Evolutionary conservation across 2,329 filamentous ascomycete species (phyloP).

Genomic region (Cordyceps militaris): DNA sequence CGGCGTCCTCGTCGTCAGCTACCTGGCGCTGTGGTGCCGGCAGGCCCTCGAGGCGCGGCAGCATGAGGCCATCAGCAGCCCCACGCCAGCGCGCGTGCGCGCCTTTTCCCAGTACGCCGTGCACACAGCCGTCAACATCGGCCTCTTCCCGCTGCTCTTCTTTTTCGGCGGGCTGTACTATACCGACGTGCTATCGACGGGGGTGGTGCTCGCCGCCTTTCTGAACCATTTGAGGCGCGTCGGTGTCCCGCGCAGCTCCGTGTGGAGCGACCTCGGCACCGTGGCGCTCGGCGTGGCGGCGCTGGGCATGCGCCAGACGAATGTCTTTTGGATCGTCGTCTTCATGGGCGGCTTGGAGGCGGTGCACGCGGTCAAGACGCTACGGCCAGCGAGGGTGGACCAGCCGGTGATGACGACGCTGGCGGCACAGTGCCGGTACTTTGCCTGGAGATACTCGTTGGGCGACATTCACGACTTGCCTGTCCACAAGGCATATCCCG

Average conservation of each 20-base stretch:
- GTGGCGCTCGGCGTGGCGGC: conserved; percentile 56
- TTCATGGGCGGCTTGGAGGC: conserved; percentile 61
- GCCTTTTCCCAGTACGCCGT: conserved; percentile 35
- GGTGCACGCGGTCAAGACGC: conserved; percentile 42
- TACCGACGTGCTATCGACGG: conserved; percentile 79
- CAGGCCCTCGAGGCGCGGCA: conserved; percentile 41
- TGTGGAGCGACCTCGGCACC: conserved; percentile 35
- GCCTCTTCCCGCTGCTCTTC: conserved; percentile 81
- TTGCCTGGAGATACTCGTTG: conserved; percentile 35
- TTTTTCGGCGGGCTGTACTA: conserved; percentile 97
- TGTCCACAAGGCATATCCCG: conserved; percentile 38
- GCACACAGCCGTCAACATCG: conserved; percentile 69
- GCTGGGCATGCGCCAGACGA: conserved; percentile 82
- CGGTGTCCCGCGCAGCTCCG: conserved; percentile 23
- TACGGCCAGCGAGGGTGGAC: conserved; percentile 28
- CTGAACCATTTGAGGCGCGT: conserved; percentile 45
- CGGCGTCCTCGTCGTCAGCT: conserved; percentile 31
- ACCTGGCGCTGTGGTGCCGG: conserved; percentile 45
- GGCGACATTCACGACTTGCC: conserved; percentile 51
- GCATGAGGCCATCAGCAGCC: conserved; percentile 17
- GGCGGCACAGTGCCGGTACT: conserved; percentile 30
- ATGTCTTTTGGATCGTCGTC: conserved; percentile 89
- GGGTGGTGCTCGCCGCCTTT: conserved; percentile 66
- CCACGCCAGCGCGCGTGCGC: conserved; percentile 2
- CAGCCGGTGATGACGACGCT: conserved; percentile 27